Base-by-base conservation (phyloP, 495 filamentous ascomycete species). In the Tuber brumale region DNA sequence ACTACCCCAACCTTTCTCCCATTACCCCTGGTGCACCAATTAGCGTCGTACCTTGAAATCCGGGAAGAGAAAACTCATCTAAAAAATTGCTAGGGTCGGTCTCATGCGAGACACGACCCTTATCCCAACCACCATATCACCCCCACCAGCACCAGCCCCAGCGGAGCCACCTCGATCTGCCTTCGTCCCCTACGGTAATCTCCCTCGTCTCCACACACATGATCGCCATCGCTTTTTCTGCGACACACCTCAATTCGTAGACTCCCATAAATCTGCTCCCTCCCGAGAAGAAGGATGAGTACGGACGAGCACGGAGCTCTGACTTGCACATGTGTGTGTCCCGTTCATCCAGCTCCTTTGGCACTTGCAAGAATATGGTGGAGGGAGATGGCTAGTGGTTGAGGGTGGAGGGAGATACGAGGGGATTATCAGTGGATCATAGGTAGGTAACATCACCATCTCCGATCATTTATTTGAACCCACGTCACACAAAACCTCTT, bases 251-350 rank as follows among this genome's bases (percentile, higher is more conserved):
- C 46, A 43, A 69, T 42, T 66, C 57, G 27, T 18, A 66, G 57
- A 66, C 31, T 69, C 72, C 45, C 43, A 21, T 72, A 27, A 61
- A 48, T 69, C 73, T 43, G 35, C 70, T 23, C 73, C 61, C 23
- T 44, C 31, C 72, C 31, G 35, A 44, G 23, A 69, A 57, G 45
- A 46, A 57, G 75, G 74, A 66, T 57, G 71, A 70, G 73, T 66
- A 69, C 81, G 69, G 81, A 82, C 81, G 78, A 83, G 81, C 74
- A 75, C 81, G 51, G 78, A 77, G 69, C 81, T 83, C 78, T 83
- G 78, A 83, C 82, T 70, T 75, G 73, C 70, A 69, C 80, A 73
- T 69, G 46, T 61, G 66, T 73, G 48, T 70, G 79, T 81, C 79
- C 79, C 70, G 72, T 48, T 18, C 70, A 74, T 70, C 72, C 69